Evolutionary conservation across 2,329 filamentous ascomycete species (phyloP), one percentile per base, ranked within the genome.

Genomic region (Xylaria sp.): DNA sequence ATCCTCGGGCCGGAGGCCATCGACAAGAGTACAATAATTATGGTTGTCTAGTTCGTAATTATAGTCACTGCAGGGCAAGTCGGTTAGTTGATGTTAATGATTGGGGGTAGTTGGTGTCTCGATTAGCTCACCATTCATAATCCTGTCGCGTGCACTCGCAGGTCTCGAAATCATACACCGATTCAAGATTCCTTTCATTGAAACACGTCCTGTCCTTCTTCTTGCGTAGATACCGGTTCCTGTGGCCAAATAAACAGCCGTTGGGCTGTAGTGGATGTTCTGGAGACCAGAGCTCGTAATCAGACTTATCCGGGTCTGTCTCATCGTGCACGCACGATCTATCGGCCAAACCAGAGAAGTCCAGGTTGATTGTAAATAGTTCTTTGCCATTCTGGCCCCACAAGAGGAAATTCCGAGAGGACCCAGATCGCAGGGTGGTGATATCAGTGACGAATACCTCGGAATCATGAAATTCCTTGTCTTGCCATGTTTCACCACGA

Each of bases 181-280:
- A 88, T 71, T 89, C 85, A 71, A 97, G 87, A 70, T 86, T 87
- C 78, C 88, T 86, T 60, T 91, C 90, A 75, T 97, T 98, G 84
- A 90, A 97, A 83, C 96, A 99, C 56, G 91, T 82, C 21, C 86
- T 85, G 17, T 90, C 89, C n/a, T 85, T 81, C 80, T 92, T 94
- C 87, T 98, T 99, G 78, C 96, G 93, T 75, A 97, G 88, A 76
- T 98, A 99, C 76, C 93, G 88, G 34, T 94, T 90, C 66, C 93
- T 87, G 78, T 98, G 97, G 0, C 96, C 96, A 76, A 99, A 99
- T 2, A 99, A 85, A 79, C 96, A 99, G 73, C 94, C 89, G 71
- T 93, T 85, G 8, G 92, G 82, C 72, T 92, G 87, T 68, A 90
- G 82, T 2, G 96, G 96, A 78, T 98, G 96, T 75, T 89, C 89